Evolutionary conservation across 208 protist species (phyloP).

Genomic region (Wallacemonas sp.): DNA sequence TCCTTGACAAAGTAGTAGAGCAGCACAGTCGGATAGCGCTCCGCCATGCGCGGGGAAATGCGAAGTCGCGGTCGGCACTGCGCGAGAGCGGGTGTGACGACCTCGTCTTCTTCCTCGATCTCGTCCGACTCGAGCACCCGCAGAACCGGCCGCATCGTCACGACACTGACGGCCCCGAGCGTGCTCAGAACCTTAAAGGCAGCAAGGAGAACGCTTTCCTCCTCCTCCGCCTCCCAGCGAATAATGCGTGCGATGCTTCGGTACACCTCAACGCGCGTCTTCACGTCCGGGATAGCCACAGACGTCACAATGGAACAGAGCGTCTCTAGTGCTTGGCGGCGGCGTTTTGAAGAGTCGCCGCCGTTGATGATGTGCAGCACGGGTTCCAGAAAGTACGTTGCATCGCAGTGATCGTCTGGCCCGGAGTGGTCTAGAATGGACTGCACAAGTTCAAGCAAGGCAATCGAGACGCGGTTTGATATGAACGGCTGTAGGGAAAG

Average conservation of each 20-base stretch:
- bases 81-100: constrained; percentile 74
- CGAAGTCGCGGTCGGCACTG: constrained; percentile 79
- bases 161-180: constrained; percentile 81
- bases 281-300: constrained; percentile 51
- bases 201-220: constrained; percentile 58
- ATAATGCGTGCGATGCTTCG: constrained; percentile 79
- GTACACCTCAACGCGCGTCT: constrained; percentile 58
- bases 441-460: constrained; percentile 66
- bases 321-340: constrained; percentile 69
- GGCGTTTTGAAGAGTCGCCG: constrained; percentile 65
- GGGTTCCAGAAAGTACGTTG: constrained; percentile 44
- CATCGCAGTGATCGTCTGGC: constrained; percentile 56
- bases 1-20: constrained; percentile 86
- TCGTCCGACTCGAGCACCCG: constrained; percentile 70
- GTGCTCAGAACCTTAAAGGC: constrained; percentile 78
- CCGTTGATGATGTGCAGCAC: constrained; percentile 73
- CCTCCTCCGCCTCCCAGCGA: constrained; percentile 74
- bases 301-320: constrained; percentile 78
- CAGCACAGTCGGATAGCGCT: constrained; percentile 77
- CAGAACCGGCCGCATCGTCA: constrained; percentile 70
- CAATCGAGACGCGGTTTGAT: constrained; percentile 72
- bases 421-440: constrained; percentile 73
- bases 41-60: constrained; percentile 61
- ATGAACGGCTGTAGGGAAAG: constrained; percentile 70
- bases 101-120: constrained; percentile 81